These are phyloP conservation scores for Gossypium australe DNA, from an alignment of 345 rosid species.

Conservation along the genomic window DNA sequence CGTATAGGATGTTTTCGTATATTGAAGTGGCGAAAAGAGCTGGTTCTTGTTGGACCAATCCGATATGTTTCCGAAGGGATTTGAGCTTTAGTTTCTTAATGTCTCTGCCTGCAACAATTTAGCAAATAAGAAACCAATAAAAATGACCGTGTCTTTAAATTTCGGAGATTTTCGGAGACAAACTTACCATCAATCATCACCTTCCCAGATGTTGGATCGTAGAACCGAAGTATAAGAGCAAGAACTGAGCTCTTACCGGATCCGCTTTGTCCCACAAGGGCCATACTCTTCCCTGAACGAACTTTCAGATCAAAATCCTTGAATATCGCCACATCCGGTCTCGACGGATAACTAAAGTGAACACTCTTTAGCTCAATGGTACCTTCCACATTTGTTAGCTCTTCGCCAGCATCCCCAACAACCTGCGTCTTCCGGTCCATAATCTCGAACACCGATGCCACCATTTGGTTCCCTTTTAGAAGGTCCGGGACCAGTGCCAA, in stretches of 20 bases:
- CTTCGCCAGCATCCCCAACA: conserved; percentile 59
- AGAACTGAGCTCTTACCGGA: conserved; percentile 93
- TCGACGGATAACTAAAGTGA: conserved; percentile 76
- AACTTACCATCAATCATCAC: conserved; percentile 82
- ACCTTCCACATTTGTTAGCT: conserved; percentile 59
- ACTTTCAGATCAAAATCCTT: conserved; percentile 63
- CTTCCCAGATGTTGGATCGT: conserved; percentile 74
- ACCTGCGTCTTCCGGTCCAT: conserved; percentile 70
- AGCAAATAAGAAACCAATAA: not conserved
- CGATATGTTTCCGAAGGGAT: conserved; percentile 68
- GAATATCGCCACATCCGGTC: conserved; percentile 77
- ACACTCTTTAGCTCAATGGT: conserved; percentile 64
- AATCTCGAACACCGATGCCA: conserved; percentile 79
- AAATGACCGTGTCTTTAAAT: not conserved
- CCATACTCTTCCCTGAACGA: conserved; percentile 70
- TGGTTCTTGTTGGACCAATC: conserved; percentile 92
- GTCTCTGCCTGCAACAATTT: conserved; percentile 53
- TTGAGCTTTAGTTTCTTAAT: conserved; percentile 61
- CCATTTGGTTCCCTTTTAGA: conserved; percentile 94
- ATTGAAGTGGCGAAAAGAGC: conserved; percentile 87
- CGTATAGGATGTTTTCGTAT: conserved; percentile 81
- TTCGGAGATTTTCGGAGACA: not conserved
- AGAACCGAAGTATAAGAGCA: conserved; percentile 81
- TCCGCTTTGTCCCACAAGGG: conserved; percentile 92
- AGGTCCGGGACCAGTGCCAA: conserved; percentile 87